Percentiles rank a stretch among this genome's conserved stretches.
phyloP scores from a whole-genome alignment of 352 stramenopile species.

The Globisporangium irregulare region DNA sequence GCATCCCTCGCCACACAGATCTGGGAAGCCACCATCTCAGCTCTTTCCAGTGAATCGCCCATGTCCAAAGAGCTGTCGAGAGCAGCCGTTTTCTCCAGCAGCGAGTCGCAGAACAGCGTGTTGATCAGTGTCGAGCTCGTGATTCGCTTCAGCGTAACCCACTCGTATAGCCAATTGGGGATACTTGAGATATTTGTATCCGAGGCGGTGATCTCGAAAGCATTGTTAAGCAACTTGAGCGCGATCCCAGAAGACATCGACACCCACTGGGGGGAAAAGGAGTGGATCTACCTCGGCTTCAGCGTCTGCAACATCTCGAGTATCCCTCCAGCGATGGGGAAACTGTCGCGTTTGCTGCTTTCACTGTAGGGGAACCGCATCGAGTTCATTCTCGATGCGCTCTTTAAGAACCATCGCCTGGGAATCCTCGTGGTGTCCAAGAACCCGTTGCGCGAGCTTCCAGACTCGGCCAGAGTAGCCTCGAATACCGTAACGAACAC shows the following conservation, averaged over 20 bases:
- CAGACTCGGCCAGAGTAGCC: slow-evolving; percentile 1
- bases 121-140: not conserved
- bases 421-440: slow-evolving; percentile 44
- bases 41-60: not conserved
- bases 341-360: slow-evolving; percentile 44
- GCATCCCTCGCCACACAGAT: not conserved
- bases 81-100: not conserved
- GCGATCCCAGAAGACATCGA: slow-evolving; percentile 2
- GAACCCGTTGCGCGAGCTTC: slow-evolving; percentile 32
- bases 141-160: no score
- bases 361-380: not conserved
- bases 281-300: slow-evolving; percentile 4
- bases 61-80: not conserved
- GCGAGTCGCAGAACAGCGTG: not conserved
- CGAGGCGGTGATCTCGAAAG: not conserved
- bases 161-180: not conserved
- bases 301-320: slow-evolving; percentile 20
- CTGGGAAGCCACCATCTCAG: not conserved
- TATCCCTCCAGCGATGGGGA: slow-evolving; percentile 38
- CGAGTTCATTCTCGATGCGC: slow-evolving; percentile 41
- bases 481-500: not conserved
- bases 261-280: not conserved
- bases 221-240: not conserved
- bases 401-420: slow-evolving; percentile 52
- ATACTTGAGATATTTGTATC: not conserved